Conservation (phyloP, 495 filamentous ascomycete genomes). For the Cudoniella acicularis region DNA sequence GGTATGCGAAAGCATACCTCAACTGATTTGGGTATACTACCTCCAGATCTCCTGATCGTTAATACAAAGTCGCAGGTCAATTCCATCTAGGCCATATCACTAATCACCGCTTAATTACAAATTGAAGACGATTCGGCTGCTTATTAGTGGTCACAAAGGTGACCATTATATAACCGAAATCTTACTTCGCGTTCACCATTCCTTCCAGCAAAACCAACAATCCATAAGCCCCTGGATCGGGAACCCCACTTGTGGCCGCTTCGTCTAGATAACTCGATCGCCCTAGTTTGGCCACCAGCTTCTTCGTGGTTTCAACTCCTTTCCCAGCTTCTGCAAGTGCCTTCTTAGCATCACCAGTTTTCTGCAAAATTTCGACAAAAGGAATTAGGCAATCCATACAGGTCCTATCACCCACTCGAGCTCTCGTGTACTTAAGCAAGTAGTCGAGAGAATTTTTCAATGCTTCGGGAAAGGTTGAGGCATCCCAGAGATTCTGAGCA, state of each 20-base stretch:
- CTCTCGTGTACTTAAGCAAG: slow-evolving; percentile 16
- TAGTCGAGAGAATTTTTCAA: slow-evolving; percentile 11
- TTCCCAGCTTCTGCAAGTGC: slow-evolving; percentile 48
- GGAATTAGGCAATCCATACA: slow-evolving; percentile 62
- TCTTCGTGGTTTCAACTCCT: slow-evolving; percentile 51
- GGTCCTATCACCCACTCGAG: slow-evolving; percentile 37
- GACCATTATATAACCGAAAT: too few species aligned
- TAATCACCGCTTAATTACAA: too few species aligned
- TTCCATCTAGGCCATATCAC: too few species aligned
- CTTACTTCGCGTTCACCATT: too few species aligned
- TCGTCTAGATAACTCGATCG: slow-evolving; percentile 58
- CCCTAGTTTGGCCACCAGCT: slow-evolving; percentile 52
- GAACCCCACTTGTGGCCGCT: slow-evolving; percentile 24
- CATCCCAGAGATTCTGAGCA: slow-evolving; percentile 43
- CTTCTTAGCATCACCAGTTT: slow-evolving; percentile 37
- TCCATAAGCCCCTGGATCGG: slow-evolving; percentile 22
- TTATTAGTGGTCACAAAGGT: too few species aligned
- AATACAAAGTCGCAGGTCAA: too few species aligned
- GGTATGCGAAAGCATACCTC: too few species aligned
- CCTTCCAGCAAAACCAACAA: slow-evolving; percentile 19
- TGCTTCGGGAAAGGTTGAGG: slow-evolving; percentile 14
- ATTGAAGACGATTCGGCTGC: too few species aligned
- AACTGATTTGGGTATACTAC: too few species aligned
- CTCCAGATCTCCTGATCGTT: too few species aligned
- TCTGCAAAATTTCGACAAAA: slow-evolving; percentile 48